phyloP scores from a whole-genome alignment of 805 yeast species.

The Ogataea corticis region DNA sequence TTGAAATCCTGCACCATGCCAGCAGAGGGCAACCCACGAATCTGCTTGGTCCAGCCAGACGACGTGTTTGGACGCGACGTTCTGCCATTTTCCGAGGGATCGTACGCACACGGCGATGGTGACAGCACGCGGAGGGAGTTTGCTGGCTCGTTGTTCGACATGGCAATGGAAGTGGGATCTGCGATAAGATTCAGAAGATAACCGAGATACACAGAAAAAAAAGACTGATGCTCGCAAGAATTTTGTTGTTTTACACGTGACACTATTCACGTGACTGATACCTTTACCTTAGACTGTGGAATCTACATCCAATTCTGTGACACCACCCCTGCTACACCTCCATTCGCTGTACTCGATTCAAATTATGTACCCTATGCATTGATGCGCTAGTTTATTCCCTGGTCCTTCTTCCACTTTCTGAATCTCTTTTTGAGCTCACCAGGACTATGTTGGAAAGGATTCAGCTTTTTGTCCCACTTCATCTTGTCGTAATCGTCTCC shows the following conservation, averaged over 20 bases:
- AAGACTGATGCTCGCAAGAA: too few relatives aligned
- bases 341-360: background rate
- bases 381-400: slow-evolving; percentile 9
- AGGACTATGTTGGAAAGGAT: slow-evolving; percentile 78
- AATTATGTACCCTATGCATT: background rate
- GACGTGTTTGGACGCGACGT: slow-evolving; percentile 2
- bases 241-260: too few relatives aligned
- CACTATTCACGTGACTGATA: too few relatives aligned
- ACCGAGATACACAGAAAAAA: too few relatives aligned
- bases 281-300: too few relatives aligned
- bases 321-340: too few relatives aligned
- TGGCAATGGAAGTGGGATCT: background rate
- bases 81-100: background rate
- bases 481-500: slow-evolving; percentile 87
- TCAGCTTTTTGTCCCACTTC: slow-evolving; percentile 89
- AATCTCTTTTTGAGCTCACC: slow-evolving; percentile 80
- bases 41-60: slow-evolving; percentile 16
- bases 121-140: background rate
- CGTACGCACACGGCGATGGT: background rate
- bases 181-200: too few relatives aligned
- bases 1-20: slow-evolving; percentile 7
- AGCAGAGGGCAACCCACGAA: slow-evolving; percentile 17
- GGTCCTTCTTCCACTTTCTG: slow-evolving; percentile 59
- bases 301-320: too few relatives aligned
- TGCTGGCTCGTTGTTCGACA: background rate